Evolutionary conservation across 1,139 yeast species (phyloP).

Genomic region (Geotrichum reessii): DNA sequence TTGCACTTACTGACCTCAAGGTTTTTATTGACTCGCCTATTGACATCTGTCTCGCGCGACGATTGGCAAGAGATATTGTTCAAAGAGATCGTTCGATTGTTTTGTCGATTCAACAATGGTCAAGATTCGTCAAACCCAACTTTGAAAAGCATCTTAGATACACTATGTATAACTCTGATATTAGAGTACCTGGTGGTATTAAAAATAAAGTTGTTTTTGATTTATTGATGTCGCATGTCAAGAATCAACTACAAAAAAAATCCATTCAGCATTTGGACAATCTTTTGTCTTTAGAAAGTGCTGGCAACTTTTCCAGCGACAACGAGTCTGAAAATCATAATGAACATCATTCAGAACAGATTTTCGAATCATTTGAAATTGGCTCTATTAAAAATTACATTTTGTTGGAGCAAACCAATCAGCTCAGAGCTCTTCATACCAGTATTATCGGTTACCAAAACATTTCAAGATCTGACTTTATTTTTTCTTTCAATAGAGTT

Average conservation of each 20-base stretch:
- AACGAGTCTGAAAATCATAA: not conserved
- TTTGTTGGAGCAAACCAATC: constrained; percentile 56
- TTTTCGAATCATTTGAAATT: not conserved
- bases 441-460: constrained; percentile 45
- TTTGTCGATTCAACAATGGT: constrained; percentile 88
- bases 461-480: constrained; percentile 67
- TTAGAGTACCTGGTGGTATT: constrained; percentile 81
- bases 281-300: constrained; percentile 51
- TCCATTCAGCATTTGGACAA: constrained; percentile 60
- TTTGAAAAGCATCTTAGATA: constrained; percentile 72
- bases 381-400: constrained; percentile 20
- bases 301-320: not conserved
- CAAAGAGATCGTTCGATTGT: constrained; percentile 77
- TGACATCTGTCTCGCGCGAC: constrained; percentile 83
- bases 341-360: not conserved
- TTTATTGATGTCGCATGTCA: constrained; percentile 72
- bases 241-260: constrained; percentile 61
- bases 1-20: constrained; percentile 76
- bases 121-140: constrained; percentile 83
- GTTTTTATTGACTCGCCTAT: constrained; percentile 90
- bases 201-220: constrained; percentile 77
- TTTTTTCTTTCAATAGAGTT: constrained; percentile 78
- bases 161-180: constrained; percentile 75
- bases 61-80: constrained; percentile 79
- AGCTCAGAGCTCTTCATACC: constrained; percentile 66